A percentile compares a stretch with the other conserved stretches of the same genome.
Conservation (phyloP, 2,329 filamentous ascomycete genomes). For the Claviceps fusiformis region DNA sequence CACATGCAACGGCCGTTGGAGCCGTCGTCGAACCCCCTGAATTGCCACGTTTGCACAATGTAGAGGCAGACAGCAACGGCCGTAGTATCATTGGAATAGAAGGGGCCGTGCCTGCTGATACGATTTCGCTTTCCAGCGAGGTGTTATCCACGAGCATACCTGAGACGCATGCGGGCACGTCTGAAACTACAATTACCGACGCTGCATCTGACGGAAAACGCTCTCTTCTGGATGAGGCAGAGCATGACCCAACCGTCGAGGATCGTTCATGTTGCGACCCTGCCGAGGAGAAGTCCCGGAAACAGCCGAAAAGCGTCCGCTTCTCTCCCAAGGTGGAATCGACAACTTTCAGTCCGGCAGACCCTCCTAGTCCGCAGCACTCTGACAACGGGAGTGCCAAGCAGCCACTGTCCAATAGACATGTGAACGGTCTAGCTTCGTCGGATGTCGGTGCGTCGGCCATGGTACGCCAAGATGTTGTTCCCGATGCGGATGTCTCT, state of each 20-base stretch:
- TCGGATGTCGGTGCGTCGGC: neutral
- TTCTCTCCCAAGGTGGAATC: conserved; percentile 57
- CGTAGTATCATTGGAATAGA: neutral
- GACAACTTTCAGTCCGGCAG: conserved; percentile 40
- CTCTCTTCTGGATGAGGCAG: neutral
- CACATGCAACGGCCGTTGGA: no score
- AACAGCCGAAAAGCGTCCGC: conserved; percentile 50
- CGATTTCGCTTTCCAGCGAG: neutral
- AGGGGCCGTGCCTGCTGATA: neutral
- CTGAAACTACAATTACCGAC: neutral
- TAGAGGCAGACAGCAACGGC: neutral
- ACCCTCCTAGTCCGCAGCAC: conserved; percentile 36
- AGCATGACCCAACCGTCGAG: neutral
- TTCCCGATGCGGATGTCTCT: neutral
- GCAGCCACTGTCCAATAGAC: neutral
- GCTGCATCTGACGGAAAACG: neutral
- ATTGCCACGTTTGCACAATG: no score
- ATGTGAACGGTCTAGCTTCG: neutral
- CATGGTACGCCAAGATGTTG: neutral
- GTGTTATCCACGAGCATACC: neutral
- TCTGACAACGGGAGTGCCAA: conserved; percentile 11
- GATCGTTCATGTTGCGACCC: conserved; percentile 9
- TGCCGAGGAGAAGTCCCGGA: conserved; percentile 15
- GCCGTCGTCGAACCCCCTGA: no score
- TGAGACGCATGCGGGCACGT: neutral